Evolutionary conservation across 2,329 filamentous ascomycete genomes (phyloP).

Genomic region (Ophiostoma sp.): DNA sequence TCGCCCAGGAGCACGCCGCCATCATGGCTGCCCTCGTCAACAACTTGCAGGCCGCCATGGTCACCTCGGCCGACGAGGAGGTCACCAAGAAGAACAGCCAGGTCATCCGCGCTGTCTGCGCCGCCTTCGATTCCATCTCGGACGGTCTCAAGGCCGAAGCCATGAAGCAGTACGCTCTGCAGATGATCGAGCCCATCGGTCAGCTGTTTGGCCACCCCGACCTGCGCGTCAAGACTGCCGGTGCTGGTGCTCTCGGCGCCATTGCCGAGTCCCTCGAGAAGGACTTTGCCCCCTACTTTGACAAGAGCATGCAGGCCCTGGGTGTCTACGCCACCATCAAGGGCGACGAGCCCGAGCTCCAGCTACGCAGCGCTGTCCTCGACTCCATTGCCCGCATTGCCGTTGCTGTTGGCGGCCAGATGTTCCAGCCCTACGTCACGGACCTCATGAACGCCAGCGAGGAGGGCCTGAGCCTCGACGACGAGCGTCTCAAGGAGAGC

Average conservation of each 20-base stretch:
- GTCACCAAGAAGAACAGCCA: constrained; percentile 70
- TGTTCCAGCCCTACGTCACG: constrained; percentile 86
- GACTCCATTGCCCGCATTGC: constrained; percentile 94
- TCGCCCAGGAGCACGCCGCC: constrained; percentile 75
- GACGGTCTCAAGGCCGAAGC: constrained; percentile 77
- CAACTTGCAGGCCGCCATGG: constrained; percentile 78
- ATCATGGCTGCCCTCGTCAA: constrained; percentile 80
- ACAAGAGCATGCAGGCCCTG: constrained; percentile 82
- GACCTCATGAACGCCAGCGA: constrained; percentile 89
- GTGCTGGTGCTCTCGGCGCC: constrained; percentile 83
- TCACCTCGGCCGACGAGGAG: constrained; percentile 56
- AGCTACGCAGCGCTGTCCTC: constrained; percentile 81
- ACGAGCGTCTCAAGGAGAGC: constrained; percentile 87
- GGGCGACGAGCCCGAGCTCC: constrained; percentile 81
- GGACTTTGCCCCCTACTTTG: constrained; percentile 85
- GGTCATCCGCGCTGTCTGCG: constrained; percentile 84
- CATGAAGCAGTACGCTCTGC: constrained; percentile 73
- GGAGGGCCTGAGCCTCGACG: constrained; percentile 80
- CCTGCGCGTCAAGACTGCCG: constrained; percentile 81
- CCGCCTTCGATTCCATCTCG: constrained; percentile 84
- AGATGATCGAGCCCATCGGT: constrained; percentile 79
- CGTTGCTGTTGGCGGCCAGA: constrained; percentile 72
- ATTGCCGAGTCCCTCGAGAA: constrained; percentile 80
- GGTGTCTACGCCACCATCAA: constrained; percentile 80
- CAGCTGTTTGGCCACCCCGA: constrained; percentile 78